Evolutionary conservation across 2,329 filamentous ascomycete genomes (phyloP), one percentile per base, ranked within the genome.

Genomic region (Penicillium fuscoglaucum): DNA sequence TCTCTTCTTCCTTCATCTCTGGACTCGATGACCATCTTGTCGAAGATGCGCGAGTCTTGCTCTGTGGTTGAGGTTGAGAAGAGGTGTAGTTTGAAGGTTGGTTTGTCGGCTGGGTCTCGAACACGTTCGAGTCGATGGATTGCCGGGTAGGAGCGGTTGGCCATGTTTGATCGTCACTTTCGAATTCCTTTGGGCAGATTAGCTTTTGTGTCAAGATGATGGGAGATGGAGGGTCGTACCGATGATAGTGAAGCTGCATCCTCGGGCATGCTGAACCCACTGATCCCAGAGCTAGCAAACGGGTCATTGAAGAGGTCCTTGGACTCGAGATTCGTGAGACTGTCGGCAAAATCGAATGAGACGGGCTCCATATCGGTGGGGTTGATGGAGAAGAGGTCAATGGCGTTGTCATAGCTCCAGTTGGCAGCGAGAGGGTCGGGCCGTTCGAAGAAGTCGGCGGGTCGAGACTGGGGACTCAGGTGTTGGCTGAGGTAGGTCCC

Each of bases 121-220:
- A 58, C 19, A 45, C 44, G 46, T 52, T 53, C n/a, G 64, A 56
- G 48, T 67, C 62, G 41, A 62, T 51, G 1, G 69, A 66, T 24
- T 61, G 59, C 33, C 64, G 62, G 40, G 60, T 60, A 35, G 64
- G 66, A 13, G 64, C 65, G 1, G 69, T 67, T 2, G 63, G 67
- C 70, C 70, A 73, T 4, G 68, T 63, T 46, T 72, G 72, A 54
- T 74, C 72, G 41, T 74, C 72, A 58, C 72, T 74, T 60, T 74
- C 71, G 13, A 69, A 60, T 8, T 73, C 72, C 72, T 51, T 10
- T 6, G n/a, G 13, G 40, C 28, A 29, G 31, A 46, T 62, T 48
- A 52, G 48, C 47, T 29, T 24, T 37, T 43, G 7, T 28, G 29
- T 9, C 40, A 45, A 41, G 26, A 10, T 6, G 26, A 24, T 49